phyloP scores from a whole-genome alignment of 2,329 filamentous ascomycete species.

The Neoarthrinium moseri region DNA sequence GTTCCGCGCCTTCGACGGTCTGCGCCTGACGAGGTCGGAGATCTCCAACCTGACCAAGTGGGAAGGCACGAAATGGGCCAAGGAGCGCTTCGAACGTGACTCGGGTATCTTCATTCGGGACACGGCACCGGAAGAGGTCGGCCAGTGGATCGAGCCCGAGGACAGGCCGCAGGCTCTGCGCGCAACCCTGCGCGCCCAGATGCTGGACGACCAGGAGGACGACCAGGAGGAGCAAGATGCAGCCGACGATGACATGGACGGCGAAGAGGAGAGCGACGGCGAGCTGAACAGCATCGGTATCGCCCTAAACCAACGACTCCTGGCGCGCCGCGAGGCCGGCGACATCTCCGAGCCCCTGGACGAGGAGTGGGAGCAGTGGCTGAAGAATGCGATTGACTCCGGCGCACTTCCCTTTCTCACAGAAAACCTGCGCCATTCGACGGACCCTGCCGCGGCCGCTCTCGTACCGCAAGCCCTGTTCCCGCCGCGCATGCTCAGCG shows the following conservation, averaged over 20 bases:
- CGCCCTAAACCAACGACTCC: slow-evolving; percentile 62
- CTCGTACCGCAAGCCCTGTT: slow-evolving; percentile 37
- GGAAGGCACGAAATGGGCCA: slow-evolving; percentile 82
- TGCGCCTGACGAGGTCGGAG: slow-evolving; percentile 67
- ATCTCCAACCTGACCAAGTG: slow-evolving; percentile 73
- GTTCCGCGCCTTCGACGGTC: slow-evolving; percentile 71
- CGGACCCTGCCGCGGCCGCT: slow-evolving; percentile 26
- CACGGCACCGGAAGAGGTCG: slow-evolving; percentile 68
- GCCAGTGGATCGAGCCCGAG: slow-evolving; percentile 56
- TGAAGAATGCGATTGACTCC: slow-evolving; percentile 67
- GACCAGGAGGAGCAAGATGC: slow-evolving; percentile 31
- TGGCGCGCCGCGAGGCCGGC: slow-evolving; percentile 61
- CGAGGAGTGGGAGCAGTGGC: slow-evolving; percentile 73
- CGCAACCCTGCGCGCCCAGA: slow-evolving; percentile 21
- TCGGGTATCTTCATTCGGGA: slow-evolving; percentile 69
- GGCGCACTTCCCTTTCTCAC: slow-evolving; percentile 52
- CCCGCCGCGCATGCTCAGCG: slow-evolving; percentile 50
- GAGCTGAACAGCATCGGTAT: slow-evolving; percentile 59
- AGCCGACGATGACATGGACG: slow-evolving; percentile 44
- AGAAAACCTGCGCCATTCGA: slow-evolving; percentile 37
- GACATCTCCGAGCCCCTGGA: slow-evolving; percentile 60
- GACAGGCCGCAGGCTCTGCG: slow-evolving; percentile 23
- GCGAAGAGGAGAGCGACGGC: slow-evolving; percentile 53
- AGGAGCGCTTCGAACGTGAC: slow-evolving; percentile 76
- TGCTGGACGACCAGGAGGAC: slow-evolving; percentile 34